These are phyloP conservation scores for Trametes gibbosa DNA, from an alignment of 768 basidiomycete genomes.

Conservation along the genomic window DNA sequence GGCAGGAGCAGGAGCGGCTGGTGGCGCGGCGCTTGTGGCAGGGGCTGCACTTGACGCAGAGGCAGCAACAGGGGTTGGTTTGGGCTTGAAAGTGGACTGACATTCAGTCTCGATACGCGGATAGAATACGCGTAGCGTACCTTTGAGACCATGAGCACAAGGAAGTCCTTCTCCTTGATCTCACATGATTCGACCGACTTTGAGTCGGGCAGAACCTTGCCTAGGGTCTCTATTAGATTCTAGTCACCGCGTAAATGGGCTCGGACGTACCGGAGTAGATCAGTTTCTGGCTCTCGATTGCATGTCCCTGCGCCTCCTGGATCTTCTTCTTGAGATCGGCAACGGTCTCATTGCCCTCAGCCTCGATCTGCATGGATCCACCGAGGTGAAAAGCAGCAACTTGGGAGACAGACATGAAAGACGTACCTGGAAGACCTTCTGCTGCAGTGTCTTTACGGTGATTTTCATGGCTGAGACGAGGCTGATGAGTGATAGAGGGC, in stretches of 20 bases:
- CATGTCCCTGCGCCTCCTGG: slow-evolving; percentile 66
- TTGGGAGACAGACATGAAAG: slow-evolving; percentile 1
- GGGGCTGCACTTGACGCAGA: slow-evolving; percentile 32
- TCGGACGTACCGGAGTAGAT: slow-evolving; percentile 78
- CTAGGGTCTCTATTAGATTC: slow-evolving; percentile 39
- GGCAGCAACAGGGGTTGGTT: slow-evolving; percentile 42
- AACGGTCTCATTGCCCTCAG: slow-evolving; percentile 72
- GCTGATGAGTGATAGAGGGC: slow-evolving; percentile 16
- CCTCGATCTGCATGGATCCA: slow-evolving; percentile 59
- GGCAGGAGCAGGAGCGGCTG: slow-evolving; percentile 33
- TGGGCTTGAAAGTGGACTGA: slow-evolving; percentile 43
- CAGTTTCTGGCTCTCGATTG: slow-evolving; percentile 79
- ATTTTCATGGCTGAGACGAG: slow-evolving; percentile 67
- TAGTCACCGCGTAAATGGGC: neutral
- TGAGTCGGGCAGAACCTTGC: slow-evolving; percentile 86
- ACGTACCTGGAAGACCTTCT: slow-evolving; percentile 80
- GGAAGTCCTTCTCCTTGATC: slow-evolving; percentile 98
- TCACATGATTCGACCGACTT: slow-evolving; percentile 85
- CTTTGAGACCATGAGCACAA: slow-evolving; percentile 99
- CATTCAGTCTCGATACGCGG: neutral
- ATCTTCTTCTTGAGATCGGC: slow-evolving; percentile 84
- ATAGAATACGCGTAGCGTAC: slow-evolving; percentile 38
- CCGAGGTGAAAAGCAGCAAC: neutral
- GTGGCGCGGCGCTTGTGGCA: slow-evolving; percentile 30
- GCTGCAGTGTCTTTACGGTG: slow-evolving; percentile 92